These are phyloP conservation scores for Penicillium sp. DNA, from an alignment of 2,329 filamentous ascomycete genomes.

Conservation along the genomic window DNA sequence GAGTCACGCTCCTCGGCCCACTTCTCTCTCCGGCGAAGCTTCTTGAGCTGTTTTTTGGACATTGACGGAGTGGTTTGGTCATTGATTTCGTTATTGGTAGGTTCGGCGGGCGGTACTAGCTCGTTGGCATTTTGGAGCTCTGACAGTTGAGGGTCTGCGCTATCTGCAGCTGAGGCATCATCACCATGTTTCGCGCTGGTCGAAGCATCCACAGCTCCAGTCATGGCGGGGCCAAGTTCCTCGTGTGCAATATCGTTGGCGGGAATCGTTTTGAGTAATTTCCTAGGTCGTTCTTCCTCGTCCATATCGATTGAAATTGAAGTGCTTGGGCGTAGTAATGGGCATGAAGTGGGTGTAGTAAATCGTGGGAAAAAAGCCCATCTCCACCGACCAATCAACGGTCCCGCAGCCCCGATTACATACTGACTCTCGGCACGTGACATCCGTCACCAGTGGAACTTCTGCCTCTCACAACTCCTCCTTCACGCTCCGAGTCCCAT, in stretches of 20 bases:
- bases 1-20: constrained; percentile 67
- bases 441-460: constrained; percentile 22
- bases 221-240: constrained; percentile 28
- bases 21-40: constrained; percentile 61
- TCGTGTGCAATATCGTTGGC: constrained; percentile 19
- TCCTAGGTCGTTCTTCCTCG: constrained; percentile 50
- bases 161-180: no score
- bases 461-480: constrained; percentile 22
- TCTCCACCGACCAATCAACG: constrained; percentile 25
- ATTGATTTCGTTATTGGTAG: constrained; percentile 1
- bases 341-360: constrained; percentile 10
- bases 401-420: constrained; percentile 28
- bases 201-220: constrained; percentile 20
- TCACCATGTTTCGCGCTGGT: no score
- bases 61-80: constrained; percentile 38
- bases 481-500: constrained; percentile 13
- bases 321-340: not conserved
- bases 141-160: constrained; percentile 3
- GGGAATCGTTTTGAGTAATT: constrained; percentile 50
- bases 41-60: constrained; percentile 85
- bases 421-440: constrained; percentile 29
- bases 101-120: not conserved
- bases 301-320: constrained; percentile 41
- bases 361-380: constrained; percentile 16
- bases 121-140: constrained; percentile 4